Evolutionary conservation across 2,329 filamentous ascomycete species (phyloP).

Genomic region (Alternaria gaisen): DNA sequence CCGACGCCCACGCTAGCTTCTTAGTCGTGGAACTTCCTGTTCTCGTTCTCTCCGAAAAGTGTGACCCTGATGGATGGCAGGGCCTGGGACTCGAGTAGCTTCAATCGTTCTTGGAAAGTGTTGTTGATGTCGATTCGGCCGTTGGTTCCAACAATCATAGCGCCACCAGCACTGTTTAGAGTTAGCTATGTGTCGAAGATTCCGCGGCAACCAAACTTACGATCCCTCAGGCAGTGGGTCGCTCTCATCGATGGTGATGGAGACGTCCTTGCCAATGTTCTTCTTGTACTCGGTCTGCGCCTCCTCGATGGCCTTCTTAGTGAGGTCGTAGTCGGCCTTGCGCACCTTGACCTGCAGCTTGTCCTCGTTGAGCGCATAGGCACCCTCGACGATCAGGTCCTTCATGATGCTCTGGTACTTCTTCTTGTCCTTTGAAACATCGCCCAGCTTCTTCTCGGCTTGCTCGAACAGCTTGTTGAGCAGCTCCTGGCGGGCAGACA

Average conservation of each 20-base stretch:
- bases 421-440: slow-evolving; percentile 71
- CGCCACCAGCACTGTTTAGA: slow-evolving; percentile 76
- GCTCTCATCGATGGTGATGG: slow-evolving; percentile 78
- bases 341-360: slow-evolving; percentile 78
- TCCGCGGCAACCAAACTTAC: slow-evolving; percentile 64
- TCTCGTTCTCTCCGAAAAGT: slow-evolving; percentile 92
- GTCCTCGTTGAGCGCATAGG: slow-evolving; percentile 86
- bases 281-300: slow-evolving; percentile 87
- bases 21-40: slow-evolving; percentile 95
- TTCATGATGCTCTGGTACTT: slow-evolving; percentile 82
- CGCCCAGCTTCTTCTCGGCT: slow-evolving; percentile 75
- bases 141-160: slow-evolving; percentile 78
- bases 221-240: slow-evolving; percentile 81
- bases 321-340: slow-evolving; percentile 78
- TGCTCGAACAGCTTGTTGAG: slow-evolving; percentile 89
- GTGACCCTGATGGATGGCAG: slow-evolving; percentile 85
- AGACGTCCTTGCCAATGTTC: slow-evolving; percentile 73
- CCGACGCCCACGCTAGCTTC: slow-evolving; percentile 6
- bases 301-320: slow-evolving; percentile 79
- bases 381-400: slow-evolving; percentile 85
- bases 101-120: slow-evolving; percentile 91
- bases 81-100: slow-evolving; percentile 82
- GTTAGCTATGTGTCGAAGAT: slow-evolving; percentile 12
- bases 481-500: slow-evolving; percentile 86
- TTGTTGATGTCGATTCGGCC: slow-evolving; percentile 99